Base-by-base conservation (phyloP, 352 stramenopile species). In the Ophiocytium majus region DNA sequence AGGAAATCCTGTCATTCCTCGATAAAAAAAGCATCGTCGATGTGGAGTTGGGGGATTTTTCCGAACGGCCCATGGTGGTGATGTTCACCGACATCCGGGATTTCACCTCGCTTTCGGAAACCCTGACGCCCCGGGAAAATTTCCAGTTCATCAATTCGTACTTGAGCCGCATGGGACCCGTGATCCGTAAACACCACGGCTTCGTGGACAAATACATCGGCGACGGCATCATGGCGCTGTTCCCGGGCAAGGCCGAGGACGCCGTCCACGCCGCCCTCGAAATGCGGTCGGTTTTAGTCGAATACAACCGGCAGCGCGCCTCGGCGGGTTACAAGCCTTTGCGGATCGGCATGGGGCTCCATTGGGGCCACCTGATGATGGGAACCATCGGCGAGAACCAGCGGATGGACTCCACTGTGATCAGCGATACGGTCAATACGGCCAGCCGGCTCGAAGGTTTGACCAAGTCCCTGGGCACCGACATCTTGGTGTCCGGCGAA, bases 121-220 rank as follows among this genome's bases (percentile, higher is more conserved):
- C 57, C 57, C 23, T 71, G 23, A 28, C 19, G 57, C 19, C 57
- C 19, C 57, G 28, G 28, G 28, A 71, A 71, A 71, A 23, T 23
- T 23, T 28, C 57, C 28, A 23, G 19, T 23, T 71, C 19, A 23
- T 71, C 57, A 71, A 71, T 28, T 28, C 19, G 28, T 71, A 71
- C 57, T 71, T 71, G 57, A 71, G 57, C 28, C 57, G 57, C 28
- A 71, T 71, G 57, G 23, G 19, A 71, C 57, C 23, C 23, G 28
- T 71, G 19, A 28, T 71, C 57, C 28, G 23, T 71, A 28, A 71
- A 71, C 57, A 71, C 28, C 19, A 28, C 23, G 57, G 57, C 28
- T 23, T 71, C 57, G 57, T 71, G 23, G 57, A 71, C 28, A 71
- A 71, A 71, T 71, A 23, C 28, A 71, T 71, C 28, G 57, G 57